Conservation (phyloP, 192 early-diverging fungal species). For the Coemansia sp. region DNA sequence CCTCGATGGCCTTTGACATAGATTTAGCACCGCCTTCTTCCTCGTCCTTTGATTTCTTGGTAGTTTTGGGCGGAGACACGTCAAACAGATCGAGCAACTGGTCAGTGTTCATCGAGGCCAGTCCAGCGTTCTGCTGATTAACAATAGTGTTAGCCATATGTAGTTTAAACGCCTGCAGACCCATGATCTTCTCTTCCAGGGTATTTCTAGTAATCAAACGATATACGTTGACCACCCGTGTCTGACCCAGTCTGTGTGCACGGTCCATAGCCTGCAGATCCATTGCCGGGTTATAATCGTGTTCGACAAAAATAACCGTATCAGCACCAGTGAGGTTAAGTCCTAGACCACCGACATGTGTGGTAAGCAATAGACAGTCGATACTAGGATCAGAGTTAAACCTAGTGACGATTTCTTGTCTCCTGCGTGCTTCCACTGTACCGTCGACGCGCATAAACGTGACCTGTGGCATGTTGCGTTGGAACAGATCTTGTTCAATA, state of each 20-base stretch:
- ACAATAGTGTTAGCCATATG: slow-evolving; percentile 95
- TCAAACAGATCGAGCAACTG: slow-evolving; percentile 93
- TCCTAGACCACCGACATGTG: slow-evolving; percentile 95
- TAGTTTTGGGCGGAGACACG: slow-evolving; percentile 56
- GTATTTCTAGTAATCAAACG: slow-evolving; percentile 96
- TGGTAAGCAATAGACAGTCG: slow-evolving; percentile 92
- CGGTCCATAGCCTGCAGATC: slow-evolving; percentile 99
- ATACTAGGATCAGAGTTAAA: slow-evolving; percentile 97
- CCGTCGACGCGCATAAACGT: slow-evolving; percentile 96
- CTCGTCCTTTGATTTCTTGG: slow-evolving; percentile 8
- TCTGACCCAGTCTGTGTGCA: slow-evolving; percentile 97
- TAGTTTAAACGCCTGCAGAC: slow-evolving; percentile 96
- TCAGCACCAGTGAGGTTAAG: slow-evolving; percentile 99
- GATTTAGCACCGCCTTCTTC: slow-evolving; percentile 28
- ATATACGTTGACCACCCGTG: slow-evolving; percentile 96
- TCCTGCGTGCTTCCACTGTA: slow-evolving; percentile 72
- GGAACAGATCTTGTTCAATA: slow-evolving; percentile 90
- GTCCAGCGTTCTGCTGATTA: slow-evolving; percentile 92
- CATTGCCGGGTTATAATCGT: slow-evolving; percentile 99
- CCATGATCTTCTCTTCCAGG: slow-evolving; percentile 99
- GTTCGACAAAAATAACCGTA: slow-evolving; percentile 98
- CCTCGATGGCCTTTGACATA: slow-evolving; percentile 55
- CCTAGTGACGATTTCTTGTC: slow-evolving; percentile 88
- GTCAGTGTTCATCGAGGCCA: slow-evolving; percentile 94
- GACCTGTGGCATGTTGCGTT: slow-evolving; percentile 78